phyloP scores from a whole-genome alignment of 352 stramenopile species.

The Phytophthora colocasiae region DNA sequence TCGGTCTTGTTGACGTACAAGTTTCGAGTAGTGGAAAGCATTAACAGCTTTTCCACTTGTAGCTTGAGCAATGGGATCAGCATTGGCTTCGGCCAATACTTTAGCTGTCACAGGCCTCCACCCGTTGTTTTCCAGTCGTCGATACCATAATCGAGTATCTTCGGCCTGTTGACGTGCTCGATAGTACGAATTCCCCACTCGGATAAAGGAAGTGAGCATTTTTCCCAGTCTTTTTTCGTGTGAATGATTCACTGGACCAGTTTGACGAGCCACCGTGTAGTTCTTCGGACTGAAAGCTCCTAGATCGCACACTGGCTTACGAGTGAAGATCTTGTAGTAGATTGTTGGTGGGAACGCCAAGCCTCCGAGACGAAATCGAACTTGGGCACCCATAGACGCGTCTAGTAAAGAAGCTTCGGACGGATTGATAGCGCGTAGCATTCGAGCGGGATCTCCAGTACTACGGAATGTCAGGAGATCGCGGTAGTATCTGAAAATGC shows the following conservation, averaged over 20 bases:
- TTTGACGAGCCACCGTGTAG: constrained; percentile 72
- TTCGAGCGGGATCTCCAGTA: constrained; percentile 75
- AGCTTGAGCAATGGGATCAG: constrained; percentile 61
- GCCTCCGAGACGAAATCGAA: constrained; percentile 91
- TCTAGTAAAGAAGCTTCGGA: constrained; percentile 80
- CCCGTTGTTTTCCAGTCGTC: constrained; percentile 90
- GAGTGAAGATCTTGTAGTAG: constrained; percentile 95
- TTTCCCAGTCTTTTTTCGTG: constrained; percentile 20
- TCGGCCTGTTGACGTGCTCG: constrained; percentile 55
- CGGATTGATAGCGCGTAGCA: constrained; percentile 89
- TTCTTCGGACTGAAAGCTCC: constrained; percentile 92
- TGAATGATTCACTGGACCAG: constrained; percentile 33
- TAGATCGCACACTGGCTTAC: constrained; percentile 86
- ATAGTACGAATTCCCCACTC: constrained; percentile 80
- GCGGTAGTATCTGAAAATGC: constrained; percentile 83
- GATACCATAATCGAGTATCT: constrained; percentile 84
- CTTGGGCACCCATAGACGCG: constrained; percentile 76
- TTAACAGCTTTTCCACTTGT: constrained; percentile 41
- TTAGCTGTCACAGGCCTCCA: constrained; percentile 91
- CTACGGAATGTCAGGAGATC: constrained; percentile 85
- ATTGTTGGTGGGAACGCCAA: constrained; percentile 91
- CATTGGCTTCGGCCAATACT: constrained; percentile 65
- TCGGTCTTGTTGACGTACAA: constrained; percentile 64
- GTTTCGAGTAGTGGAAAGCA: constrained; percentile 55
- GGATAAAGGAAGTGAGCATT: constrained; percentile 53